Evolutionary conservation across 768 basidiomycete species (phyloP).

Genomic region (Xerocomellus chrysenteron): DNA sequence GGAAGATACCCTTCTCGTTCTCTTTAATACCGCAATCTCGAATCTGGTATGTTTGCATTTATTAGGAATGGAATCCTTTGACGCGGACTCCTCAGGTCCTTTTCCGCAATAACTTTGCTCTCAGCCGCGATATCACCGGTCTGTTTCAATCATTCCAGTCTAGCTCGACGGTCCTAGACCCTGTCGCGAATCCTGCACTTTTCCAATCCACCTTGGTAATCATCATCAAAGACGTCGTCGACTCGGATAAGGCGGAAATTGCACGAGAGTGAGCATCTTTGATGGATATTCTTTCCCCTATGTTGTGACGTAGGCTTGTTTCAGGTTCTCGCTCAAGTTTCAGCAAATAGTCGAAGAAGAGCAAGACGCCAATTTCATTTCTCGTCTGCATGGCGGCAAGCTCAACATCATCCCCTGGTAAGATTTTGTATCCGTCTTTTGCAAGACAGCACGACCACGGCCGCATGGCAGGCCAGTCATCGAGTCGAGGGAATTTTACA

Average conservation of each 20-base stretch:
- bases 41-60: conserved; percentile 45
- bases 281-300: background rate
- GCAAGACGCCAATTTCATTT: conserved; percentile 60
- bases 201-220: conserved; percentile 60
- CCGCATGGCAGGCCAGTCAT: conserved; percentile 46
- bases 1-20: conserved; percentile 61
- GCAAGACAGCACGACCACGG: background rate
- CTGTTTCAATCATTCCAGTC: conserved; percentile 63
- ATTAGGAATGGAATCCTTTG: background rate
- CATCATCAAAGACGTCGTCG: conserved; percentile 69
- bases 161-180: conserved; percentile 55
- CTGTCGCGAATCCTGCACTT: conserved; percentile 53
- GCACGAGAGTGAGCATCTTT: conserved; percentile 47
- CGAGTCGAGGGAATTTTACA: conserved; percentile 58
- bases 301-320: background rate
- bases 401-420: conserved; percentile 59
- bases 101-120: conserved; percentile 64
- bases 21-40: conserved; percentile 66
- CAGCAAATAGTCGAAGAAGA: conserved; percentile 59
- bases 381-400: conserved; percentile 53
- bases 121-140: conserved; percentile 60
- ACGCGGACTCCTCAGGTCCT: conserved; percentile 42
- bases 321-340: conserved; percentile 56
- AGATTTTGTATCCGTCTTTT: background rate
- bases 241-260: conserved; percentile 58